Evolutionary conservation across 2,329 filamentous ascomycete genomes (phyloP).

Genomic region (Dactylellina cionopaga): DNA sequence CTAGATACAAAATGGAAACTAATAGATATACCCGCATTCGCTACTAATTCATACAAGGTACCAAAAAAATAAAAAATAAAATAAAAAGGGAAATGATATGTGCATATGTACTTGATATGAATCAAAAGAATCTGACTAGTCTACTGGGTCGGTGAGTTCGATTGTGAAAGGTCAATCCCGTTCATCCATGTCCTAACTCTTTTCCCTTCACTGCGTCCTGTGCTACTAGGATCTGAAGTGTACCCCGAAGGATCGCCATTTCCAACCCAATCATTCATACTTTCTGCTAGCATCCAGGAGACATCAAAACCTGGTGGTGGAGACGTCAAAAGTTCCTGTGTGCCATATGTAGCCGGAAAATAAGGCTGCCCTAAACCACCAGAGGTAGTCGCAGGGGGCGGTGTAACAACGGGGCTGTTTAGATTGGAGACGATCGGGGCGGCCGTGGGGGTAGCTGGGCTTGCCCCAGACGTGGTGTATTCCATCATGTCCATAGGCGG

Average conservation of each 20-base stretch:
- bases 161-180: conserved; percentile 12
- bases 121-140: neutral
- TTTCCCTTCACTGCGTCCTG: conserved; percentile 21
- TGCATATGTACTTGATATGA: neutral
- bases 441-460: conserved; percentile 19
- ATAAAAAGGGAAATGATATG: neutral
- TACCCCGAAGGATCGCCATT: conserved; percentile 7
- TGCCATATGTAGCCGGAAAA: conserved; percentile 36
- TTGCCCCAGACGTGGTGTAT: conserved; percentile 30
- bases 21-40: too few species aligned
- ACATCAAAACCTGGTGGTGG: conserved; percentile 26
- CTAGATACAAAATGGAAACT: too few species aligned
- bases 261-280: conserved; percentile 9
- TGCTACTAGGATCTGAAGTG: conserved; percentile 15
- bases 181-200: conserved; percentile 45
- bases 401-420: conserved; percentile 40
- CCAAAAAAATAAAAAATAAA: conserved; percentile 1
- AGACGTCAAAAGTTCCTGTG: conserved; percentile 30
- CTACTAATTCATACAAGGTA: too few species aligned
- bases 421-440: conserved; percentile 29
- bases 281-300: conserved; percentile 24
- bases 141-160: conserved; percentile 17
- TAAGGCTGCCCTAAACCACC: conserved; percentile 20
- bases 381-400: neutral
- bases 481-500: conserved; percentile 44